Conservation (phyloP, 306 rosid genomes). For the Lablab purpureus region DNA sequence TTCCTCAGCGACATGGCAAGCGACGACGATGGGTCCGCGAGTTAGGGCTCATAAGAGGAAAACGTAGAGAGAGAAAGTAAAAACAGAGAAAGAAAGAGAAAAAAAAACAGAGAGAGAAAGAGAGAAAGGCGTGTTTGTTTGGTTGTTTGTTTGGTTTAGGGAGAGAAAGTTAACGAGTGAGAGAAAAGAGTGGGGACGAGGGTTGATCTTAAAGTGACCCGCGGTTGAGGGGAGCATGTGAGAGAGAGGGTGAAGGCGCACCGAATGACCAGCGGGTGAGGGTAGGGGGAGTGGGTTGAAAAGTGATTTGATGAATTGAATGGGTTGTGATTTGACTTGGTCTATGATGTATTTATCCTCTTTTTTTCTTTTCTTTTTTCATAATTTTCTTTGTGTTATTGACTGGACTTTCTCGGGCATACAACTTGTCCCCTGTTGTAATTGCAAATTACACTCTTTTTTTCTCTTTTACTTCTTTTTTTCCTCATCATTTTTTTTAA, state of each 20-base stretch:
- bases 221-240: slow-evolving; percentile 32
- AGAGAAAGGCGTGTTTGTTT: background rate
- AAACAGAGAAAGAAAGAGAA: background rate
- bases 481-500: too few relatives aligned
- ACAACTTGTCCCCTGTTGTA: background rate
- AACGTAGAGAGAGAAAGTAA: background rate
- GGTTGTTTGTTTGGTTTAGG: background rate
- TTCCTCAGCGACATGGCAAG: slow-evolving; percentile 68
- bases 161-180: slow-evolving; percentile 20
- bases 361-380: background rate
- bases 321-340: slow-evolving; percentile 42
- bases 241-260: background rate
- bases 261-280: slow-evolving; percentile 48
- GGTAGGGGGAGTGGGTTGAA: slow-evolving; percentile 13
- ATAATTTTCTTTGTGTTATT: background rate
- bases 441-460: background rate
- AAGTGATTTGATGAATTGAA: slow-evolving; percentile 16
- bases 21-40: slow-evolving; percentile 37
- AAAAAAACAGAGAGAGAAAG: background rate
- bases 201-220: slow-evolving; percentile 36
- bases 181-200: background rate
- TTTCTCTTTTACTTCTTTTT: too few relatives aligned
- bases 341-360: slow-evolving; percentile 27
- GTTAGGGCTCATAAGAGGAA: slow-evolving; percentile 42
- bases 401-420: background rate